phyloP scores from a whole-genome alignment of 2,329 filamentous ascomycete genomes.

The Tolypocladium ovalisporum region DNA sequence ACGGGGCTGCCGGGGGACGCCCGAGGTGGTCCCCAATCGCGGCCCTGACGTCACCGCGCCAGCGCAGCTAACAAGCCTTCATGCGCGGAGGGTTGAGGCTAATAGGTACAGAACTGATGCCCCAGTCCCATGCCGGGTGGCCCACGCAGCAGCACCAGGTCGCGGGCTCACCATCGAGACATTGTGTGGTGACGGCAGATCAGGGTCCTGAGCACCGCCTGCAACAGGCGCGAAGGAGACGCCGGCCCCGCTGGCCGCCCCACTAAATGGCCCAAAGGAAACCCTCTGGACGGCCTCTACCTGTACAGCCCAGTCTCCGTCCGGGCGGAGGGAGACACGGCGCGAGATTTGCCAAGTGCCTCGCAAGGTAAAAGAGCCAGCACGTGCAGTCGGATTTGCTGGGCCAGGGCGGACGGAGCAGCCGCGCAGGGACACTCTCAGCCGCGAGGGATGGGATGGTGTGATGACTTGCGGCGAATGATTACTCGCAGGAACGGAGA shows the following conservation, averaged over 20 bases:
- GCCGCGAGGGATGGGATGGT: neutral
- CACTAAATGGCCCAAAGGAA: neutral
- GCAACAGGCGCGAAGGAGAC: neutral
- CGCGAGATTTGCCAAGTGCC: neutral
- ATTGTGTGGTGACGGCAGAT: conserved; percentile 16
- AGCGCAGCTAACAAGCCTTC: neutral
- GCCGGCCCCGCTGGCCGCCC: neutral
- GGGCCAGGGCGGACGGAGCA: neutral
- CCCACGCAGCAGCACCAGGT: neutral
- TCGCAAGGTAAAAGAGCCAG: neutral
- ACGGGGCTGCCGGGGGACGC: neutral
- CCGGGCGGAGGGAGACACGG: neutral
- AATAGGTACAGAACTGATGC: neutral
- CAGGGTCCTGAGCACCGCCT: conserved; percentile 10
- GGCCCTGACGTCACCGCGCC: conserved; percentile 1
- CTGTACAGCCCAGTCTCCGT: too few species aligned
- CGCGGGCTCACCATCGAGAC: conserved; percentile 16
- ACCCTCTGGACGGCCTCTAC: neutral
- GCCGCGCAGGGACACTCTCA: neutral
- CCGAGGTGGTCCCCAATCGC: neutral
- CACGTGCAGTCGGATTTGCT: neutral
- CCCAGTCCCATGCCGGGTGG: neutral
- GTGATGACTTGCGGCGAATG: neutral
- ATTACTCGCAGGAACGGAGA: too few species aligned
- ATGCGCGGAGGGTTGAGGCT: neutral